A percentile compares a stretch with the other conserved stretches of the same genome.
Evolutionary conservation across 768 basidiomycete genomes (phyloP).

Genomic region (Tylopilus vinaceipallidus): DNA sequence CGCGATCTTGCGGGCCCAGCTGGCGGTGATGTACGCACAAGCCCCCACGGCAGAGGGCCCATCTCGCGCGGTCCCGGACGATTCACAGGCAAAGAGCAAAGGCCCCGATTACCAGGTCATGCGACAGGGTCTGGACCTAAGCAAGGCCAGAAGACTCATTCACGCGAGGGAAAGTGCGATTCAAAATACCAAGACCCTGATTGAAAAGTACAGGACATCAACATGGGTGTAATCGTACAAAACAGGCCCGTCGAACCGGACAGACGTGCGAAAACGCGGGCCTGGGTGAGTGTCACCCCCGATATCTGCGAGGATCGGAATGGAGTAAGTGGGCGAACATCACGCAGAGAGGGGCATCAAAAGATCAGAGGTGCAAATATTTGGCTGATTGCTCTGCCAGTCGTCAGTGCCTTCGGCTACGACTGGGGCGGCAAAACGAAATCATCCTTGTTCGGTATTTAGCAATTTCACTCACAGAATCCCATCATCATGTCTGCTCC

Average conservation of each 20-base stretch:
- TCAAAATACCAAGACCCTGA: slow-evolving; percentile 53
- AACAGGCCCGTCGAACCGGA: neutral
- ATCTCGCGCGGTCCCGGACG: neutral
- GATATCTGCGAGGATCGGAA: neutral
- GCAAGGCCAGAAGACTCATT: slow-evolving; percentile 65
- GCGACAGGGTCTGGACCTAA: slow-evolving; percentile 45
- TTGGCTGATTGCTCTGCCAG: slow-evolving; percentile 66
- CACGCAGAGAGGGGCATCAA: neutral
- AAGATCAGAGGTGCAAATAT: slow-evolving; percentile 61
- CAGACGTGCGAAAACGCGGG: neutral
- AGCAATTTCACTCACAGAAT: slow-evolving; percentile 29
- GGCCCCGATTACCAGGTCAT: slow-evolving; percentile 47
- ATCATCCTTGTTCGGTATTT: slow-evolving; percentile 43
- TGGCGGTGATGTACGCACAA: slow-evolving; percentile 6
- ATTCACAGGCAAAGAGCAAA: slow-evolving; percentile 18
- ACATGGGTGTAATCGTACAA: neutral
- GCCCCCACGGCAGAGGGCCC: neutral
- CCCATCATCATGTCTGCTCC: neutral
- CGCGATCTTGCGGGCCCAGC: slow-evolving; percentile 50
- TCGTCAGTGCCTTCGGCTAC: slow-evolving; percentile 63
- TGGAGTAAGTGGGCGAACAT: slow-evolving; percentile 11
- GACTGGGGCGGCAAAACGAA: slow-evolving; percentile 75
- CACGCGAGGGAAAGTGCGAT: slow-evolving; percentile 69
- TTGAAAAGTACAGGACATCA: slow-evolving; percentile 39
- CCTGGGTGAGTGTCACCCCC: neutral